Evolutionary conservation across 2,329 filamentous ascomycete genomes (phyloP).

Genomic region (Microsporum canis): DNA sequence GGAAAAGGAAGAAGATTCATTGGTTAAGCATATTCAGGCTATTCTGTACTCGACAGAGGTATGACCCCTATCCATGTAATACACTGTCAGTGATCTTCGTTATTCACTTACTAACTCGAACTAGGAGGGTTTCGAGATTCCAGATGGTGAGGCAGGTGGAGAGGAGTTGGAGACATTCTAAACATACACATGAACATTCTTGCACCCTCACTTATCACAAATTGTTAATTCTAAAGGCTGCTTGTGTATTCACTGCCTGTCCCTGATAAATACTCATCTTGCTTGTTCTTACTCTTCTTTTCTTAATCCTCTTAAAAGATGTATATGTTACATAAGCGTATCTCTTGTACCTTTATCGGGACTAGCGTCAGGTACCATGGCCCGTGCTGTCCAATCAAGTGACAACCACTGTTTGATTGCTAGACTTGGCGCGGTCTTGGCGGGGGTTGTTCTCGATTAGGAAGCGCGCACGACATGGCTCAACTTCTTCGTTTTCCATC

Average conservation of each 20-base stretch:
- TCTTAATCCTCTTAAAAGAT: neutral
- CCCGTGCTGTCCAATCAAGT: neutral
- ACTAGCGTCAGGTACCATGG: neutral
- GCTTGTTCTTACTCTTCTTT: neutral
- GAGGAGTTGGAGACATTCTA: constrained; percentile 34
- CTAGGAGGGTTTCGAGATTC: constrained; percentile 64
- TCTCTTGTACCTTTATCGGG: neutral
- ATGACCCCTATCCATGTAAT: constrained; percentile 13
- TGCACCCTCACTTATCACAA: neutral
- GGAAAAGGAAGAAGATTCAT: constrained; percentile 82
- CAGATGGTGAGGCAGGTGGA: constrained; percentile 54
- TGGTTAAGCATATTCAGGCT: constrained; percentile 91
- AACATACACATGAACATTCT: constrained; percentile 3
- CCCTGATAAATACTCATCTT: neutral
- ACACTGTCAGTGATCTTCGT: neutral
- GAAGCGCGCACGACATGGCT: neutral
- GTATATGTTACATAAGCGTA: neutral
- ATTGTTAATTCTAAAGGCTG: neutral
- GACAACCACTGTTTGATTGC: neutral
- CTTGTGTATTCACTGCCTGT: neutral
- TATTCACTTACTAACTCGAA: neutral
- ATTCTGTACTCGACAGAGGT: constrained; percentile 95
- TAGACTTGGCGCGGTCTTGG: neutral
- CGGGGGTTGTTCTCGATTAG: neutral
- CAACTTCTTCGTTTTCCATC: neutral